A percentile compares a stretch with the other conserved stretches of the same genome.
Conservation (phyloP, 768 basidiomycete genomes). For the Naganishia vaughanmartiniae region DNA sequence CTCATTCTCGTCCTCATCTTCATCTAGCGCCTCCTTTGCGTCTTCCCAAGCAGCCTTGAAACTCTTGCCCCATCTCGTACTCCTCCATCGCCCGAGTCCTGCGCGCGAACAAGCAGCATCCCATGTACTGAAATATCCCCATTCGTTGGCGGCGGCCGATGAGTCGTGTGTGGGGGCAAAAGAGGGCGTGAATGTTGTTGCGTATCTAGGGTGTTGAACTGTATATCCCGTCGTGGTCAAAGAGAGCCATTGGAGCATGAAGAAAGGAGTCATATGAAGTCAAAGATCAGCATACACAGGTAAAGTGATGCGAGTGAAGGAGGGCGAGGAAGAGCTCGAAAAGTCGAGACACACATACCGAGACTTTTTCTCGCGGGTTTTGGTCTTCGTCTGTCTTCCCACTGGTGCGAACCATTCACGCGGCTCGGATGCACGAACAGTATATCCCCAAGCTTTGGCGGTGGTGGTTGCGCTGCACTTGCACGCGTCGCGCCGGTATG, state of each 20-base stretch:
- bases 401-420: neutral
- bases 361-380: constrained; percentile 6
- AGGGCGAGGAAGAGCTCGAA: neutral
- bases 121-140: constrained; percentile 39
- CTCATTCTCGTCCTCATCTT: neutral
- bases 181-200: constrained; percentile 38
- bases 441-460: constrained; percentile 4
- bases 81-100: constrained; percentile 3
- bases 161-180: constrained; percentile 47
- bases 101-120: constrained; percentile 35
- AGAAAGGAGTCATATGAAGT: neutral
- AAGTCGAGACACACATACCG: neutral
- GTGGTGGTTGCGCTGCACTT: too few relatives aligned
- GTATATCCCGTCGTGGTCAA: neutral
- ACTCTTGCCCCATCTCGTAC: constrained; percentile 4
- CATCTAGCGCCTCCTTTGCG: neutral
- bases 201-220: constrained; percentile 14
- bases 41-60: constrained; percentile 1
- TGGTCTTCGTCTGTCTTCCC: constrained; percentile 9
- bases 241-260: neutral
- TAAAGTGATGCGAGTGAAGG: too few relatives aligned
- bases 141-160: constrained; percentile 36
- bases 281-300: neutral
- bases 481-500: neutral
- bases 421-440: constrained; percentile 22